Evolutionary conservation across 352 stramenopile species (phyloP), one percentile per base, ranked within the genome.

Genomic region (Phytophthora pini): DNA sequence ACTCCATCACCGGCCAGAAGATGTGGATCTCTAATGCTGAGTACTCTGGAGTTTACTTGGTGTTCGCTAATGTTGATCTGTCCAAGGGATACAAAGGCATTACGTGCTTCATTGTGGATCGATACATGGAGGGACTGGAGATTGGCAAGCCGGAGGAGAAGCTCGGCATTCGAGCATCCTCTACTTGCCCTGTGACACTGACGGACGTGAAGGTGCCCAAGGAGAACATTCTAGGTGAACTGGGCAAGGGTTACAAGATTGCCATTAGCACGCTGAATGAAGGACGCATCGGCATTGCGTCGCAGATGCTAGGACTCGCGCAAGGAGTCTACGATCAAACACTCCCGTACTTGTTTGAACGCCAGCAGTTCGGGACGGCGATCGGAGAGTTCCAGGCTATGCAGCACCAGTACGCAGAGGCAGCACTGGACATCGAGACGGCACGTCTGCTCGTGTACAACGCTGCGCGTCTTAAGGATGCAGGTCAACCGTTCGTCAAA

Each of bases 11-110:
- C 72, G 97, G 97, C 22, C 89, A 92, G 47, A 99, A 99, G 76
- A 89, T 98, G 73, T 99, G 97, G 97, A 99, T 99, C 67, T 98
- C 95, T 32, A 99, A 99, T 76, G 93, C 92, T 11, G 93, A 94
- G 61, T 96, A 99, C 64, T 87, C 97, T 15, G 95, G 94, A 5
- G 88, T 99, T 1, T 98, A 98, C 76, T 78, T 99, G 34, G 94
- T 99, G 12, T 99, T 99, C 79, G 97, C 97, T 10, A 99, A 98
- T 66, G 87, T 88, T 8, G 89, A 98, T 74, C 82, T 76, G 46
- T 92, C 87, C 2, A 82, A 94, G 69, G 95, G 95, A 9, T 98
- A 99, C 88, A 99, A 98, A 77, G 97, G 97, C 39, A 99, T 99
- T 63, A 99, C 97, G 61, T 98, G 94, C 54, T 99, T 99, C 72